A percentile compares a stretch with the other conserved stretches of the same genome.
Evolutionary conservation across 352 stramenopile species (phyloP).

Genomic region (Pythium oligandrum): DNA sequence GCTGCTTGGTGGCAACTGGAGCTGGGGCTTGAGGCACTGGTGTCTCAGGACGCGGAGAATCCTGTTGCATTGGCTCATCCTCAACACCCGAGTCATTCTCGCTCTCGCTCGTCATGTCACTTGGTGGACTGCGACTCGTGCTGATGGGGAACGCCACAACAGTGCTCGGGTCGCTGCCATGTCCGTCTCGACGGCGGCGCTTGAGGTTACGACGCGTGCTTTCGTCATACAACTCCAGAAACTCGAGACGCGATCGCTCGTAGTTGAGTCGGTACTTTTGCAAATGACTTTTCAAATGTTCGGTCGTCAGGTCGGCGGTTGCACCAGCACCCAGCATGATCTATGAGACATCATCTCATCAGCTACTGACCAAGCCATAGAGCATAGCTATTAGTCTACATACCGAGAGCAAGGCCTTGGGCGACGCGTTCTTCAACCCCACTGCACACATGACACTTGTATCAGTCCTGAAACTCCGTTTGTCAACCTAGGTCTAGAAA

Average conservation of each 20-base stretch:
- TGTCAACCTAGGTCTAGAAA: neutral
- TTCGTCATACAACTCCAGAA: conserved; percentile 83
- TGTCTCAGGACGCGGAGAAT: neutral
- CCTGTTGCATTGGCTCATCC: neutral
- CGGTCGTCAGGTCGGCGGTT: conserved; percentile 66
- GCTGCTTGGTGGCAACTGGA: neutral
- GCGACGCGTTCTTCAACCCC: conserved; percentile 76
- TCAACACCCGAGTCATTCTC: neutral
- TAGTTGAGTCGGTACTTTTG: conserved; percentile 89
- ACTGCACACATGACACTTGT: conserved; percentile 24
- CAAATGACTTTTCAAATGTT: conserved; percentile 85
- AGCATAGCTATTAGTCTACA: conserved; percentile 4
- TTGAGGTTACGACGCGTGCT: conserved; percentile 68
- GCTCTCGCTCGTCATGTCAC: conserved; percentile 1
- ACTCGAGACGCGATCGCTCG: conserved; percentile 77
- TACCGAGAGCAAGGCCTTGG: conserved; percentile 63
- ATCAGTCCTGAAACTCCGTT: neutral
- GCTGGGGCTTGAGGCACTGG: neutral
- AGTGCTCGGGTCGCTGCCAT: conserved; percentile 17
- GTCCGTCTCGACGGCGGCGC: conserved; percentile 33
- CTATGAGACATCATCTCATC: conserved; percentile 18
- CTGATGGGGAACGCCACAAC: conserved; percentile 18
- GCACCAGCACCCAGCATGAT: conserved; percentile 63
- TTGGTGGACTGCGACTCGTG: conserved; percentile 3
- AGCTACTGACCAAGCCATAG: neutral